phyloP scores from a whole-genome alignment of 257 asterid species.

The Solanum corneliomulleri region DNA sequence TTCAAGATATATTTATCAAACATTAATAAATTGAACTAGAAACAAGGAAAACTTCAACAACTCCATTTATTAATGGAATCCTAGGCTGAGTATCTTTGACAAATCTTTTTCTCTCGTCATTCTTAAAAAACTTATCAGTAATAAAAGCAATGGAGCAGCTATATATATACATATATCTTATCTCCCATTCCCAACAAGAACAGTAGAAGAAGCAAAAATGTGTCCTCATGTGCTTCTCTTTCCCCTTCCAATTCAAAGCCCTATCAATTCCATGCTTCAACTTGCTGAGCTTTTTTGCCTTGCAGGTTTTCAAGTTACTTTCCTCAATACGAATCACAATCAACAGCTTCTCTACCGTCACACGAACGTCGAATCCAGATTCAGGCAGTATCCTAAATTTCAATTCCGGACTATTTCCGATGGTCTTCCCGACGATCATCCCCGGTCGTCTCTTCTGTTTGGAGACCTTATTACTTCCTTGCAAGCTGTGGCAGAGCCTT shows the following conservation, averaged over 20 bases:
- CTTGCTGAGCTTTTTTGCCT: constrained; percentile 45
- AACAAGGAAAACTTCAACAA: neutral
- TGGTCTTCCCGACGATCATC: constrained; percentile 41
- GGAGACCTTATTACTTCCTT: constrained; percentile 4
- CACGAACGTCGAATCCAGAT: constrained; percentile 10
- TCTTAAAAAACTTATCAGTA: neutral
- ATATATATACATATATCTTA: neutral
- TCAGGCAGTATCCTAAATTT: constrained; percentile 19
- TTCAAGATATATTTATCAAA: no score
- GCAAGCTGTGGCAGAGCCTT: constrained; percentile 4
- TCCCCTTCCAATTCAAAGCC: constrained; percentile 37
- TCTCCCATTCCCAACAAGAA: neutral
- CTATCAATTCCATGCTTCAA: constrained; percentile 33
- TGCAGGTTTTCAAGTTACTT: constrained; percentile 21
- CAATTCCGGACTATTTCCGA: constrained; percentile 25
- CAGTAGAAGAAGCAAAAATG: neutral
- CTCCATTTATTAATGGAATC: neutral
- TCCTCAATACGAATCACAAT: constrained; percentile 21
- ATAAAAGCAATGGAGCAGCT: neutral
- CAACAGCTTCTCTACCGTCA: constrained; percentile 24
- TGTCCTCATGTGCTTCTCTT: constrained; percentile 37
- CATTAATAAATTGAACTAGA: neutral
- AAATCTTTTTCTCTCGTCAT: neutral
- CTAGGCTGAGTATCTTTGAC: neutral
- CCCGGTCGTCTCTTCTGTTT: constrained; percentile 2